Evolutionary conservation across 192 early-diverging fungal genomes (phyloP).

Genomic region (Rhizoclosmatium globosum): DNA sequence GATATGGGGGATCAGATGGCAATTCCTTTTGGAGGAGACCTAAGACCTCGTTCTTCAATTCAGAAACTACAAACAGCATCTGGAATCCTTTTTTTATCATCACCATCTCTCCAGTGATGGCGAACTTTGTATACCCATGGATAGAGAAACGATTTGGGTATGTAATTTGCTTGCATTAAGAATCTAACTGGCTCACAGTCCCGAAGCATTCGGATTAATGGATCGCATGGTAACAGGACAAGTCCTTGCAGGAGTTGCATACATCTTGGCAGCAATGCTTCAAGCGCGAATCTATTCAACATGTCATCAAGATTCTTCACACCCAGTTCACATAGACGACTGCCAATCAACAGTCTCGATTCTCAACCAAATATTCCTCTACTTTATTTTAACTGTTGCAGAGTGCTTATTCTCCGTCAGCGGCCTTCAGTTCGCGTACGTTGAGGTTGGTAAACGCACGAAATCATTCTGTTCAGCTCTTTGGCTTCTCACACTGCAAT

Average conservation of each 20-base stretch:
- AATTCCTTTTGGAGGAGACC: constrained; percentile 13
- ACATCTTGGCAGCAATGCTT: constrained; percentile 42
- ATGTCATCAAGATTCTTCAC: constrained; percentile 14
- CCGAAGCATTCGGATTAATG: constrained; percentile 47
- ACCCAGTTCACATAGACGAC: background rate
- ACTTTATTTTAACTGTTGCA: constrained; percentile 64
- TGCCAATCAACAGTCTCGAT: constrained; percentile 12
- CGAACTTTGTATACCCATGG: constrained; percentile 61
- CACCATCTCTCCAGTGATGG: constrained; percentile 59
- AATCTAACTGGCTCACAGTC: background rate
- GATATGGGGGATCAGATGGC: constrained; percentile 44
- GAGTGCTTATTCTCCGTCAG: constrained; percentile 66
- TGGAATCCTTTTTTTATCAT: constrained; percentile 62
- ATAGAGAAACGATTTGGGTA: constrained; percentile 49
- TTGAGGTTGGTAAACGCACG: constrained; percentile 64
- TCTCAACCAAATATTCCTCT: constrained; percentile 26
- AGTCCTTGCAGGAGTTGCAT: constrained; percentile 59
- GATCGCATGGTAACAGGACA: constrained; percentile 64
- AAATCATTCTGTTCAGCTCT: constrained; percentile 62
- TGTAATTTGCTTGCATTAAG: background rate
- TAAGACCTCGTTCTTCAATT: constrained; percentile 19
- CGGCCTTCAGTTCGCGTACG: constrained; percentile 70
- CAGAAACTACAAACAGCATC: constrained; percentile 44
- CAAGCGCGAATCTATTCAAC: constrained; percentile 38
- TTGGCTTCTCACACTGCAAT: constrained; percentile 62